Evolutionary conservation across 352 stramenopile genomes (phyloP), one percentile per base, ranked within the genome.

Genomic region (Phytopythium montanum): DNA sequence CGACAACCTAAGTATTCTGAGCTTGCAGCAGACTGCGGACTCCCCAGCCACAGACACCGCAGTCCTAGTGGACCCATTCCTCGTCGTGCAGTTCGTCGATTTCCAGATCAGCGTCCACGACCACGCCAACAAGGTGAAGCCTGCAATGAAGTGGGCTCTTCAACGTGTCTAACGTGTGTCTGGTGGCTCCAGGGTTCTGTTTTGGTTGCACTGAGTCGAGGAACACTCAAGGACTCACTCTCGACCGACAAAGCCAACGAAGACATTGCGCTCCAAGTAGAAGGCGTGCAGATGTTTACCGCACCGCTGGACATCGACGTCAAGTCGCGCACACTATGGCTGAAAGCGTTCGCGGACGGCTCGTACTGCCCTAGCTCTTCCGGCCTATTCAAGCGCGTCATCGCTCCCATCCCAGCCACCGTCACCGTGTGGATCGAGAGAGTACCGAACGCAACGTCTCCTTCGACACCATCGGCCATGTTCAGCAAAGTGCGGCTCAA

Each of bases 31-130:
- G 25, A 36, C 26, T 1, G 44, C 50, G 23, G 29, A 58, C 10
- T 39, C 60, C 55, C 58, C 36, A 33, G 26, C 25, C 26, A 33
- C 36, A 39, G 62, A 19, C 18, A 51, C 13, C 33, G 63, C 48
- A 2, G 69, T 65, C 10, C 10, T 80, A n/a, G 69, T 79, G 9
- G 65, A 84, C 9, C 69, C 78, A 2, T 89, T 88, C 44, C 62
- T 92, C 18, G 78, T 88, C 50, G 72, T 92, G 10, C 84, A 85
- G 28, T 89, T 92, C 29, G 71, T 88, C 62, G 85, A 94, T 54
- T 85, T 70, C n/a, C 85, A 94, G 65, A 74, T 92, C 36, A 90
- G 68, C 49, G 39, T 91, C n/a, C 82, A 91, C 65, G 81, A 92
- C 38, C 65, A 76, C 13, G 29, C 64, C 7, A 66, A 88, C 63